Evolutionary conservation across 2,329 filamentous ascomycete species (phyloP).

Genomic region (Botrytis porri): DNA sequence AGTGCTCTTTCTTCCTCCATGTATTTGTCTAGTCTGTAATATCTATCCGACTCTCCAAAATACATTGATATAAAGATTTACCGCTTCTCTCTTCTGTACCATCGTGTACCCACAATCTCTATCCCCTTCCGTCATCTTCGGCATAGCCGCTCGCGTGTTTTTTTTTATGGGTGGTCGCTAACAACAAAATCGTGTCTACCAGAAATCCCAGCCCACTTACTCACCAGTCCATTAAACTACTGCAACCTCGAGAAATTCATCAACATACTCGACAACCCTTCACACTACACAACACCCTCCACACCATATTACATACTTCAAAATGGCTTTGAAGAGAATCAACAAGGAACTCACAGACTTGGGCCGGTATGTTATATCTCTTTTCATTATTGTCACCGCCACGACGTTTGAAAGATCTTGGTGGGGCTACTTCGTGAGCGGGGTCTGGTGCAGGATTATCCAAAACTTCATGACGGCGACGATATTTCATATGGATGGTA

Average conservation of each 20-base stretch:
- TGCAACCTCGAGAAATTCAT: constrained; percentile 32
- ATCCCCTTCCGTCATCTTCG: constrained; percentile 27
- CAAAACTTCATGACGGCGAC: constrained; percentile 34
- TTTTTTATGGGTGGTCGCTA: constrained; percentile 29
- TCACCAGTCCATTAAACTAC: constrained; percentile 29
- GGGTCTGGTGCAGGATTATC: constrained; percentile 37
- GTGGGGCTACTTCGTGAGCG: constrained; percentile 36
- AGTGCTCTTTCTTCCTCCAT: not conserved
- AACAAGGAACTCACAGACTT: constrained; percentile 92
- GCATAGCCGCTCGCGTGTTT: constrained; percentile 29
- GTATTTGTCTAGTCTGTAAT: constrained; percentile 12
- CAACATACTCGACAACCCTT: constrained; percentile 23
- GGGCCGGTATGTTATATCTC: constrained; percentile 65
- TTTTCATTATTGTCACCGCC: constrained; percentile 24
- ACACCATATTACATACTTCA: constrained; percentile 31
- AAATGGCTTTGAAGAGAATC: constrained; percentile 88
- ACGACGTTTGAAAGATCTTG: constrained; percentile 22
- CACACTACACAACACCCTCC: constrained; percentile 23
- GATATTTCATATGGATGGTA: constrained; percentile 9
- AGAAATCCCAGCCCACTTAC: constrained; percentile 24
- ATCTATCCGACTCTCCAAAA: not conserved
- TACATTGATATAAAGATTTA: not conserved
- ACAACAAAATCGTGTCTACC: constrained; percentile 23
- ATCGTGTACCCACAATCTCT: constrained; percentile 10
- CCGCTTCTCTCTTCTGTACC: not conserved